Base-by-base conservation (phyloP, 2,329 filamentous ascomycete genomes). In the Peltaster fructicola region DNA sequence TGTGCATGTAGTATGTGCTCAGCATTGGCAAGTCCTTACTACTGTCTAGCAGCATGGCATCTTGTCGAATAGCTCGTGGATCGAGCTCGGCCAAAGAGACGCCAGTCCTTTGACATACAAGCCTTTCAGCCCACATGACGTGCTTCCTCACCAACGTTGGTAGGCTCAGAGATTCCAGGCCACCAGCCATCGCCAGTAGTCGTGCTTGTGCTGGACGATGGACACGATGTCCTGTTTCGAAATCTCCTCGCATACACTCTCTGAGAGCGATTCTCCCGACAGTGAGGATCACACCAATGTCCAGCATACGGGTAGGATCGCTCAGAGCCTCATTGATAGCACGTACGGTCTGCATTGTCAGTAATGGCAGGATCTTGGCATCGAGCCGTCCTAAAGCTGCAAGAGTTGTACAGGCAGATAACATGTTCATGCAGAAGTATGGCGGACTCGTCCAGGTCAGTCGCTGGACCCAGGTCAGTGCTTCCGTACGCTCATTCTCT, bases 401-500 rank as follows among this genome's bases (percentile, higher is more conserved):
- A 6, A 34, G 26, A 16, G 32, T 26, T 12, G 21, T 20, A n/a
- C 25, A 24, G 11, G 26, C 23, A 3, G 32, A 32, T 6, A 34
- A 24, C 23, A 32, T 22, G 18, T 34, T 34, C 24, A 32, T 30
- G 24, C 32, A 34, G 24, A 34, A 34, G 18, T 32, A 34, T 17
- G 17, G 19, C 6, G 30, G 24, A 8, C 25, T 27, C 5, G 15
- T 26, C 26, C 26, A 23, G 8, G 26, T 31, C 15, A 34, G 22
- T 6, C 24, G 32, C 16, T 32, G 26, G 5, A 32, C 30, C 32
- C 32, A 34, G 8, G 14, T 9, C 11, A 34, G 14, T n/a, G 28
- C 26, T 11, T 15, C 16, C 5, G 17, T 16, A 8, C 24, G 30
- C 14, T 32, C 26, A 17, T 19, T 24, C 12, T 22, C 20, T 4